A percentile compares a stretch with the other conserved stretches of the same genome.
phyloP scores from a whole-genome alignment of 176 grass and related monocot species.

The Dendrocalamus sinicus region DNA sequence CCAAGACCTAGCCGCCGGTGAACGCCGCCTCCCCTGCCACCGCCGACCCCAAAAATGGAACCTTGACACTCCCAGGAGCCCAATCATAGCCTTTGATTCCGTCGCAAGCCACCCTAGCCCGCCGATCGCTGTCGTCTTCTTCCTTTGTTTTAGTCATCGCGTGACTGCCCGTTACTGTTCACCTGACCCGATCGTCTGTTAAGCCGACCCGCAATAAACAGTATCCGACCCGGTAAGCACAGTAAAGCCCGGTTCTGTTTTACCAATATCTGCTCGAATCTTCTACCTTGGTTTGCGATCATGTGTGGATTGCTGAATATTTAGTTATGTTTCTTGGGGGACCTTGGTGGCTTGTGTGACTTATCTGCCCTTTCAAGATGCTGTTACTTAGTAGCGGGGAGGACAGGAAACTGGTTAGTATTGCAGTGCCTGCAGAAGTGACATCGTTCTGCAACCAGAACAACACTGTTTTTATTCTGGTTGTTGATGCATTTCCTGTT shows the following conservation, averaged over 20 bases:
- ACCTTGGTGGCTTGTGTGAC: not conserved
- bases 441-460: not conserved
- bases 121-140: too few species aligned
- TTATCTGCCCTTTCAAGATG: not conserved
- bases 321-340: not conserved
- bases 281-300: slow-evolving; percentile 9
- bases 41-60: too few species aligned
- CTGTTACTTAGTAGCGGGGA: not conserved
- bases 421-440: not conserved
- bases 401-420: not conserved
- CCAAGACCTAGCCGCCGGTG: too few species aligned
- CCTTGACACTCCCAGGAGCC: too few species aligned
- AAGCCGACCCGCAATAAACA: too few species aligned
- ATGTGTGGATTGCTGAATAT: not conserved
- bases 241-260: not conserved
- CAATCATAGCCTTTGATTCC: too few species aligned
- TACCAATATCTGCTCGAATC: not conserved
- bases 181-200: too few species aligned
- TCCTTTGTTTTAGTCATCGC: too few species aligned
- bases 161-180: too few species aligned
- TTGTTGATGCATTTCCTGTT: not conserved
- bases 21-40: too few species aligned
- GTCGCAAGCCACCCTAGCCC: too few species aligned
- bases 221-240: too few species aligned
- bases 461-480: not conserved